Evolutionary conservation across 1,284 basidiomycete species (phyloP).

Genomic region (Boletus semigastroideus): DNA sequence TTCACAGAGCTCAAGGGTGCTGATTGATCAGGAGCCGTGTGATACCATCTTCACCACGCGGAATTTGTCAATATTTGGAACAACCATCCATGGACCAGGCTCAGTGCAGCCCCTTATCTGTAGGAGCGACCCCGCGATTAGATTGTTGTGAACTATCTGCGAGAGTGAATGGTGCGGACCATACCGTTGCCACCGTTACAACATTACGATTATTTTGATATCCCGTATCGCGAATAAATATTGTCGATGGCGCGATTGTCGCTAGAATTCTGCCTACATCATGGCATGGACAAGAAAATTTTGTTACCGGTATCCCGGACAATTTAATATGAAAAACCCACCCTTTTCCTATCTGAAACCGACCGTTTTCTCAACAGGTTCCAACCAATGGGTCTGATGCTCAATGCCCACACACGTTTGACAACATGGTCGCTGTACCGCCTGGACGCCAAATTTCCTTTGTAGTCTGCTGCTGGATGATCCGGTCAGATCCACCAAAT

Average conservation of each 20-base stretch:
- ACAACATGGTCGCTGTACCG: not conserved
- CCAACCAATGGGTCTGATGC: not conserved
- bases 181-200: too few relatives aligned
- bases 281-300: too few relatives aligned
- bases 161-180: not conserved
- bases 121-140: not conserved
- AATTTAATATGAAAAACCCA: too few relatives aligned
- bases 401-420: not conserved
- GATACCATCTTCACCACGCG: not conserved
- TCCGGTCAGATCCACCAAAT: conserved; percentile 8
- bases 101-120: not conserved
- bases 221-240: too few relatives aligned
- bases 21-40: not conserved
- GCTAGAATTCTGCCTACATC: too few relatives aligned
- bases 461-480: conserved; percentile 9
- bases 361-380: too few relatives aligned
- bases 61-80: not conserved
- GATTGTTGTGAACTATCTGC: not conserved
- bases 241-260: too few relatives aligned
- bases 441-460: not conserved
- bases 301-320: too few relatives aligned
- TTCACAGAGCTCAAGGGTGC: not conserved
- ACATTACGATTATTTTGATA: too few relatives aligned
- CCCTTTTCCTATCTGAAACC: not conserved
- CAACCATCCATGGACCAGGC: too few relatives aligned